These are phyloP conservation scores for Mortierella sp. DNA, from an alignment of 371 early-diverging fungal species.

Conservation along the genomic window DNA sequence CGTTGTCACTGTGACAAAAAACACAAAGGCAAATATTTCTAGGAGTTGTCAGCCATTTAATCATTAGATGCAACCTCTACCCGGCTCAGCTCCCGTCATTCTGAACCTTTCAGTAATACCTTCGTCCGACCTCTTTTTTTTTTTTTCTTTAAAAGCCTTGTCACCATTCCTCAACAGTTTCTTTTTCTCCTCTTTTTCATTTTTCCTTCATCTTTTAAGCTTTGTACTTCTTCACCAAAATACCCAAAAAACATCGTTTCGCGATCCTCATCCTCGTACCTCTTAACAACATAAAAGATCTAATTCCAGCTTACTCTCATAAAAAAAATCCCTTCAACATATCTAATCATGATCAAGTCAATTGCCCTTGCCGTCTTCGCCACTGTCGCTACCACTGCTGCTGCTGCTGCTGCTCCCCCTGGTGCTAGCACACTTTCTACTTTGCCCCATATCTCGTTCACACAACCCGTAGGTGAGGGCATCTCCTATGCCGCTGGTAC, in stretches of 20 bases:
- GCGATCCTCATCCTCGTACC: not conserved
- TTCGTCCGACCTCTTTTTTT: not conserved
- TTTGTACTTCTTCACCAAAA: constrained; percentile 1
- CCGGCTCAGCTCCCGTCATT: not conserved
- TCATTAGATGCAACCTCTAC: not conserved
- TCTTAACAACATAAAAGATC: too few species aligned
- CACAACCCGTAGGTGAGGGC: constrained; percentile 53
- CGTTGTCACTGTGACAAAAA: too few species aligned
- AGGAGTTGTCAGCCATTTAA: not conserved
- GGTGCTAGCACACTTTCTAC: not conserved
- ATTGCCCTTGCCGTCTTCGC: constrained; percentile 19
- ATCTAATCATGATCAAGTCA: constrained; percentile 26
- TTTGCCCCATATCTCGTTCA: constrained; percentile 52
- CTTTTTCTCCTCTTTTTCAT: constrained; percentile 2
- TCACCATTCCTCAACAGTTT: not conserved
- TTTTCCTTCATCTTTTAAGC: not conserved
- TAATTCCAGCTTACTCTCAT: not conserved
- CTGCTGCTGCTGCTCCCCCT: not conserved
- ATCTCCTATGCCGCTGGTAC: constrained; percentile 50
- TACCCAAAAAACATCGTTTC: not conserved
- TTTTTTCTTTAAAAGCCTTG: constrained; percentile 1
- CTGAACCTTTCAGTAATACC: not conserved
- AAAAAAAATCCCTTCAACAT: not conserved
- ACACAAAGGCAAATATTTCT: not conserved
- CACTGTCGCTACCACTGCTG: not conserved